A percentile compares a stretch with the other conserved stretches of the same genome.
Evolutionary conservation across 352 stramenopile species (phyloP).

Genomic region (Phytophthora palmivora): DNA sequence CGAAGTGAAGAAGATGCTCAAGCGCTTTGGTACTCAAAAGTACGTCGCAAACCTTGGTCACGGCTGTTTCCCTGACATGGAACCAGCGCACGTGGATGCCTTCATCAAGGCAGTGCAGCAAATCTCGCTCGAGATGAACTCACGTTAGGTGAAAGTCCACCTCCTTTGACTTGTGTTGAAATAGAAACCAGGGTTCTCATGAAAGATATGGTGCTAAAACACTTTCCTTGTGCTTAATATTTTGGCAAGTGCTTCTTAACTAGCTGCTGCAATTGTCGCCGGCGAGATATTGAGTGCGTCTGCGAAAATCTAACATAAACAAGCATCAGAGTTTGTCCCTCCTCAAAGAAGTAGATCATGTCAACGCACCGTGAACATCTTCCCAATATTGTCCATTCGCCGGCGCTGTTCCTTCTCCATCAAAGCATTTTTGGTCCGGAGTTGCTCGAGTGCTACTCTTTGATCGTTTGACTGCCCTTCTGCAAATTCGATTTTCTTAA

Average conservation of each 20-base stretch:
- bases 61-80: slow-evolving; percentile 97
- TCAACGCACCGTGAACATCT: slow-evolving; percentile 71
- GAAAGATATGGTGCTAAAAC: not conserved
- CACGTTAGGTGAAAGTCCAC: slow-evolving; percentile 34
- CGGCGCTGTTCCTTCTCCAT: slow-evolving; percentile 77
- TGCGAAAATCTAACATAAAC: slow-evolving; percentile 61
- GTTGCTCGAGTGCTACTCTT: slow-evolving; percentile 48
- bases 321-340: slow-evolving; percentile 4
- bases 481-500: slow-evolving; percentile 70
- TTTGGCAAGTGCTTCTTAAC: slow-evolving; percentile 13
- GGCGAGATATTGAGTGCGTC: slow-evolving; percentile 73
- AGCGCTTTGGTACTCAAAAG: slow-evolving; percentile 93
- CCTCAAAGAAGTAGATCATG: not conserved
- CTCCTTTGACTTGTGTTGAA: slow-evolving; percentile 31
- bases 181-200: slow-evolving; percentile 39
- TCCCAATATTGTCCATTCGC: slow-evolving; percentile 80
- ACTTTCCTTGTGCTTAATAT: not conserved
- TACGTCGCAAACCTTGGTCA: slow-evolving; percentile 99
- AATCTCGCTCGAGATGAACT: slow-evolving; percentile 90
- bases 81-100: slow-evolving; percentile 92
- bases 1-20: slow-evolving; percentile 94
- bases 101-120: slow-evolving; percentile 98
- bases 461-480: slow-evolving; percentile 51
- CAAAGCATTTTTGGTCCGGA: slow-evolving; percentile 52
- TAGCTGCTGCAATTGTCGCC: slow-evolving; percentile 26